Evolutionary conservation across 345 rosid species (phyloP).

Genomic region (Brassica nigra): DNA sequence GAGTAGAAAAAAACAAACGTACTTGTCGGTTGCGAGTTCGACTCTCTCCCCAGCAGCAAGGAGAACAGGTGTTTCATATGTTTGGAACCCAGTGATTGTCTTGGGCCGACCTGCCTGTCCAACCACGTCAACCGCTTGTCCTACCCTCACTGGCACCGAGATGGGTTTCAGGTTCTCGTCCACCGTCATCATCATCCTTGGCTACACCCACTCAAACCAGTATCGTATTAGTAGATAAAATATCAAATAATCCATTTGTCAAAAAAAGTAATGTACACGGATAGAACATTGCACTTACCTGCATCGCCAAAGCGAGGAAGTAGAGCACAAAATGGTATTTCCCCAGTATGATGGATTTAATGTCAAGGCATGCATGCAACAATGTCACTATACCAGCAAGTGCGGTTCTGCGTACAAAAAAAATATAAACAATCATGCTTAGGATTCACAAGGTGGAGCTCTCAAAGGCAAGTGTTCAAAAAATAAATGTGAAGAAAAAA

Average conservation of each 20-base stretch:
- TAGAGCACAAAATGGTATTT: slow-evolving; percentile 89
- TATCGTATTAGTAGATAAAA: not conserved
- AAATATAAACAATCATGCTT: not conserved
- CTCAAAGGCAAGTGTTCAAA: not conserved
- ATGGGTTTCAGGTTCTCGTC: slow-evolving; percentile 83
- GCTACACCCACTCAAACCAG: slow-evolving; percentile 50
- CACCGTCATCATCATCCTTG: slow-evolving; percentile 92
- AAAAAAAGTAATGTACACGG: not conserved
- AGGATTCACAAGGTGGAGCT: not conserved
- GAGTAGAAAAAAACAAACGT: slow-evolving; percentile 25
- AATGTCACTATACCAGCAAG: slow-evolving; percentile 85
- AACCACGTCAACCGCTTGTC: slow-evolving; percentile 96
- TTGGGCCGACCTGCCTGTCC: slow-evolving; percentile 97
- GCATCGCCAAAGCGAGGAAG: slow-evolving; percentile 94
- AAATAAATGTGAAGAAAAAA: not conserved
- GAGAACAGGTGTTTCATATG: slow-evolving; percentile 92
- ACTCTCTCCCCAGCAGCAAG: slow-evolving; percentile 96
- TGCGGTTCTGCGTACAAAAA: slow-evolving; percentile 58
- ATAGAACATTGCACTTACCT: slow-evolving; percentile 46
- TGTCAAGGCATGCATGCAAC: slow-evolving; percentile 90
- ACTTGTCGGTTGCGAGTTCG: slow-evolving; percentile 94
- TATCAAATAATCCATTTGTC: not conserved
- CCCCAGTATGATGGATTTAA: slow-evolving; percentile 79
- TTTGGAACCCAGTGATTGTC: slow-evolving; percentile 96
- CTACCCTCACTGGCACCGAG: slow-evolving; percentile 89